Conservation (phyloP, 2,329 filamentous ascomycete genomes). For the Neocucurbitaria cava region DNA sequence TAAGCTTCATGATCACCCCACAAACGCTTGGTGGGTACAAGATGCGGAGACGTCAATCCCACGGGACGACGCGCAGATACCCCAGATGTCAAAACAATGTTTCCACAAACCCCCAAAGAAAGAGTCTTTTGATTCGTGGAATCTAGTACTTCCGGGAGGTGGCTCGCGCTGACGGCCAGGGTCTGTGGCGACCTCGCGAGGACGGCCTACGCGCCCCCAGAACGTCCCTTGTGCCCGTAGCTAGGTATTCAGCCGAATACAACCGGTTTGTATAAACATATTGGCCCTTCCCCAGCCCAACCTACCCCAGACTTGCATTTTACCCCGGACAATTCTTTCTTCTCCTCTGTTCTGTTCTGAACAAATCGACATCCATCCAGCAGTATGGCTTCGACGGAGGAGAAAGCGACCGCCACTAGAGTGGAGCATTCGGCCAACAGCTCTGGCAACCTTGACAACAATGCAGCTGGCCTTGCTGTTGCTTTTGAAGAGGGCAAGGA, state of each 20-base stretch:
- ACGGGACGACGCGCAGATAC: background rate
- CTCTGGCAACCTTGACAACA: constrained; percentile 8
- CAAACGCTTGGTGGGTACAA: background rate
- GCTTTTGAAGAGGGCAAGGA: constrained; percentile 29
- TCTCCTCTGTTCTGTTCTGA: background rate
- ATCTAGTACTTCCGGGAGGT: constrained; percentile 2
- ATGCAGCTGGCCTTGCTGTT: constrained; percentile 12
- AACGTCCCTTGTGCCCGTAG: background rate
- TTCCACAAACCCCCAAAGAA: constrained; percentile 1
- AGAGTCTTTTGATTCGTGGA: constrained; percentile 8
- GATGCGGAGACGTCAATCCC: background rate
- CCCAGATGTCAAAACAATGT: background rate
- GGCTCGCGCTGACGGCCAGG: constrained; percentile 3
- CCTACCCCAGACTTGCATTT: constrained; percentile 9
- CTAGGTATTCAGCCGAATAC: constrained; percentile 2
- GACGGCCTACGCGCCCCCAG: constrained; percentile 1
- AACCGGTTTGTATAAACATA: constrained; percentile 12
- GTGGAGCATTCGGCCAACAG: constrained; percentile 19
- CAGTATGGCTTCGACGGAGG: constrained; percentile 22
- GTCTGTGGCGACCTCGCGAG: background rate
- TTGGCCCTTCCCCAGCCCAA: constrained; percentile 2
- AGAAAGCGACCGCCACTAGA: constrained; percentile 17
- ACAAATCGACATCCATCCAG: background rate
- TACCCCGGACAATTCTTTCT: constrained; percentile 10
- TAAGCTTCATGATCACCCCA: background rate